Percentiles rank a stretch among this genome's conserved stretches.
These are phyloP conservation scores for Penicillium maclennaniae DNA, from an alignment of 495 filamentous ascomycete genomes.

Conservation along the genomic window DNA sequence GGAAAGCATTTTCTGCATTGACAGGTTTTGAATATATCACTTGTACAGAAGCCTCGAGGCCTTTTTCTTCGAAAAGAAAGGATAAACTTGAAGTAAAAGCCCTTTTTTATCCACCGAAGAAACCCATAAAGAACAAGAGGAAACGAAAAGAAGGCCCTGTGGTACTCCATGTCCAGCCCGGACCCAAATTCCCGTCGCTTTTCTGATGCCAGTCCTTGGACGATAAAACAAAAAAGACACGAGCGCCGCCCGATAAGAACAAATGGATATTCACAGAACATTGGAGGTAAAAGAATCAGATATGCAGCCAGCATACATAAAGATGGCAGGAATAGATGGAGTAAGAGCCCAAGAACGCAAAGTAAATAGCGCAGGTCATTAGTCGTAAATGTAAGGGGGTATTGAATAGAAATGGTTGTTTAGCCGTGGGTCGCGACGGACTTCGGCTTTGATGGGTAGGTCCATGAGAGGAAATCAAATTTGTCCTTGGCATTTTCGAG, in stretches of 20 bases:
- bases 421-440: slow-evolving; percentile 44
- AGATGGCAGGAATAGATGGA: slow-evolving; percentile 4
- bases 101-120: slow-evolving; percentile 3
- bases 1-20: slow-evolving; percentile 21
- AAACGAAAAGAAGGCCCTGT: slow-evolving; percentile 11
- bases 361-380: slow-evolving; percentile 18
- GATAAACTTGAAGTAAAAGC: slow-evolving; percentile 15
- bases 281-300: slow-evolving; percentile 5
- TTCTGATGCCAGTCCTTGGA: slow-evolving; percentile 17
- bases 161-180: slow-evolving; percentile 16
- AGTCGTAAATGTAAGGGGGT: slow-evolving; percentile 19
- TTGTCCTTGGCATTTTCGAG: slow-evolving; percentile 54
- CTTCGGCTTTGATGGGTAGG: slow-evolving; percentile 48
- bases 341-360: slow-evolving; percentile 8
- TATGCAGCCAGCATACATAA: slow-evolving; percentile 21
- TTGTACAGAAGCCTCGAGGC: slow-evolving; percentile 27
- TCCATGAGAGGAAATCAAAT: slow-evolving; percentile 56
- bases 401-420: slow-evolving; percentile 8
- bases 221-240: slow-evolving; percentile 21
- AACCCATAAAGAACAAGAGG: slow-evolving; percentile 13
- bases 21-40: slow-evolving; percentile 13
- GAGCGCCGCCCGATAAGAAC: slow-evolving; percentile 19
- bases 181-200: slow-evolving; percentile 21
- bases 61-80: slow-evolving; percentile 21
- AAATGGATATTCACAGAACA: slow-evolving; percentile 30